phyloP scores from a whole-genome alignment of 495 filamentous ascomycete genomes.

The Xylaria scruposa region DNA sequence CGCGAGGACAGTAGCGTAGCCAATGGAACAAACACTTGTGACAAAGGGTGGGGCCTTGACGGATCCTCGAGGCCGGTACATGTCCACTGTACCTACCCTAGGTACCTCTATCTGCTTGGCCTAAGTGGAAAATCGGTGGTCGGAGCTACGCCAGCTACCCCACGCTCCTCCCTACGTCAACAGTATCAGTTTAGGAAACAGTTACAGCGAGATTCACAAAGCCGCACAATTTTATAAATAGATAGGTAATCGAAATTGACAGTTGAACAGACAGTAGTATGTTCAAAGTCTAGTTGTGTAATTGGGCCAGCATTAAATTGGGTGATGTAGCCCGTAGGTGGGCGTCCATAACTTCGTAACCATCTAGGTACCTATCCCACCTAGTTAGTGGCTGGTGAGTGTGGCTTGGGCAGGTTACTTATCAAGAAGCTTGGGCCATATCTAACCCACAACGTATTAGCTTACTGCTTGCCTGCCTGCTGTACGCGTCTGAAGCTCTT shows the following conservation, averaged over 20 bases:
- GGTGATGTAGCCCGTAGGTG: background rate
- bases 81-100: background rate
- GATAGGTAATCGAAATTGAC: background rate
- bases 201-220: background rate
- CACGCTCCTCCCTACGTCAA: background rate
- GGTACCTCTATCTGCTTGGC: background rate
- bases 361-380: too few relatives aligned
- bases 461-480: background rate
- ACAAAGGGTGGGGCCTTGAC: slow-evolving; percentile 15
- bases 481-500: slow-evolving; percentile 34
- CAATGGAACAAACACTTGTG: slow-evolving; percentile 2
- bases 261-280: background rate
- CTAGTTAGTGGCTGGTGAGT: background rate
- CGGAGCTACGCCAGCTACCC: slow-evolving; percentile 5
- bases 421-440: slow-evolving; percentile 12
- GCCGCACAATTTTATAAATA: background rate
- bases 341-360: too few relatives aligned
- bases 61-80: slow-evolving; percentile 1
- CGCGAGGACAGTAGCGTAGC: background rate
- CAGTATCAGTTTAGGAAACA: background rate
- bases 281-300: background rate
- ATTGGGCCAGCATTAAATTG: background rate
- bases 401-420: background rate
- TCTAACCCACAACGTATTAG: background rate
- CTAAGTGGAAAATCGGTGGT: background rate